Evolutionary conservation across 225 moss, liverwort and hornwort species (phyloP), one percentile per base, ranked within the genome.

Genomic region (Rhytidiadelphus loreus): DNA sequence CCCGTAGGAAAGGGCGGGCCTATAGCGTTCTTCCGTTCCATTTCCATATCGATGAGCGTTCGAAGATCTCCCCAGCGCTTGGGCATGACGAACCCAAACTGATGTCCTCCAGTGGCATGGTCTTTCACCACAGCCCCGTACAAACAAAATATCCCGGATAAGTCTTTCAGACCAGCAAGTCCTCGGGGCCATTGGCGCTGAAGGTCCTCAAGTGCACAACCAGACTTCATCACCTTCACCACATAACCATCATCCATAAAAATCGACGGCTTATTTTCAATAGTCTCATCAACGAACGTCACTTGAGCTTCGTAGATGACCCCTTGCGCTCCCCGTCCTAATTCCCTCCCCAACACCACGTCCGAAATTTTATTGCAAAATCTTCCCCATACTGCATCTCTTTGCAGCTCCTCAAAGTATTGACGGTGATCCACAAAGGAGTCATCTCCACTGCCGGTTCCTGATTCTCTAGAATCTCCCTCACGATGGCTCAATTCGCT

Each of bases 331-430:
- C 48, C 48, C 48, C 9, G 48, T 48, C 48, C 48, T 48, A 48
- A 9, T 48, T 48, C 48, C 48, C 48, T 48, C 48, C 48, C 48
- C 48, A 48, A 48, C 48, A 48, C 48, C 48, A 48, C 35, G 0
- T 76, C 23, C 0, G 5, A 0, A 35, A 53, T 8, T 12, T 0
- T 3, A 35, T 5, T 68, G n/a, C 68, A 68, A n/a, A 68, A 68
- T 23, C 14, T 3, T 3, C 72, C 46, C 72, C 72, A 46, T 6
- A 72, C 29, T 3, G 17, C 9, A 72, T 72, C 72, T 46, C 1
- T 41, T 5, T 44, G 44, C 46, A 72, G 72, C 17, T 17, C 10
- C 72, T 46, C 17, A 3, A 72, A 72, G 29, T 28, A 44, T 17
- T 46, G 46, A 17, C 29, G 29, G 29, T 72, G 72, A 72, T 72